These are phyloP conservation scores for Parascedosporium putredinis DNA, from an alignment of 2,329 filamentous ascomycete genomes.

Conservation along the genomic window DNA sequence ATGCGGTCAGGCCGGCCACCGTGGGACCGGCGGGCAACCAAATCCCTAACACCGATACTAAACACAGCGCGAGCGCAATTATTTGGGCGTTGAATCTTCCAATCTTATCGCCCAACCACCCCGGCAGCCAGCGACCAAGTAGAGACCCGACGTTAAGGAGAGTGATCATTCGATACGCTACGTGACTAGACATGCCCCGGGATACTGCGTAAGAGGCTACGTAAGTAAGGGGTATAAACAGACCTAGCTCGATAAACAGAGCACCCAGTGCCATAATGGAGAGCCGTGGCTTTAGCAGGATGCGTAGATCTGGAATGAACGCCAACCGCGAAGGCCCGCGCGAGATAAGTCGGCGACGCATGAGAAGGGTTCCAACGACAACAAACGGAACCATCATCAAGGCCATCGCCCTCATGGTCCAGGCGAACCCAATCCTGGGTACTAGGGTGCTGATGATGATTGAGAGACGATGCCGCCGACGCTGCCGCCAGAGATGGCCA, in stretches of 20 bases:
- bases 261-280: conserved; percentile 16
- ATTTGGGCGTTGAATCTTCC: conserved; percentile 52
- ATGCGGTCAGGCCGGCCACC: conserved; percentile 30
- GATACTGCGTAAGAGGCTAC: conserved; percentile 46
- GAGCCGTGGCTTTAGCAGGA: conserved; percentile 40
- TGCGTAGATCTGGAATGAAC: conserved; percentile 41
- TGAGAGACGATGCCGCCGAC: conserved; percentile 37
- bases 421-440: conserved; percentile 20
- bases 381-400: conserved; percentile 17
- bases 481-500: background rate
- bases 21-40: background rate
- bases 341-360: too few relatives aligned
- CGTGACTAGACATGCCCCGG: conserved; percentile 36
- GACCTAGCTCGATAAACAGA: conserved; percentile 25
- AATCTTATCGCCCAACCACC: conserved; percentile 42
- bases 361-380: conserved; percentile 19
- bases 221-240: conserved; percentile 48
- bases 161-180: conserved; percentile 56
- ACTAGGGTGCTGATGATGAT: conserved; percentile 18
- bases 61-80: conserved; percentile 31
- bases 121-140: conserved; percentile 46
- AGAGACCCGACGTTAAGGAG: conserved; percentile 58
- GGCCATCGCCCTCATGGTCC: conserved; percentile 20
- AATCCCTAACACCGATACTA: background rate
- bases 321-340: too few relatives aligned